These are phyloP conservation scores for Blakeslea trispora DNA, from an alignment of 371 early-diverging fungal genomes.

Conservation along the genomic window DNA sequence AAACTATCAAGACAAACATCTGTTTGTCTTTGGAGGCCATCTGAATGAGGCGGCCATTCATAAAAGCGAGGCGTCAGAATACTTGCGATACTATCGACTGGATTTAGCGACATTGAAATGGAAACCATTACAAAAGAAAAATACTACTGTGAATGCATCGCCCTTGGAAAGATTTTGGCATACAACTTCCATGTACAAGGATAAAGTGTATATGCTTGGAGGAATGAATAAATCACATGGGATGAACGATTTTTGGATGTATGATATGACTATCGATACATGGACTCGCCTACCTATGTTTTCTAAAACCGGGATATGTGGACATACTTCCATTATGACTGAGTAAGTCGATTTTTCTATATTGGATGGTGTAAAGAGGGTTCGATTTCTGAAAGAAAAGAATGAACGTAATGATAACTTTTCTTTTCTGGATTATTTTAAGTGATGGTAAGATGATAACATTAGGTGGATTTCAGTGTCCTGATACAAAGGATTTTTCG, in stretches of 20 bases:
- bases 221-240: constrained; percentile 35
- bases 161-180: constrained; percentile 40
- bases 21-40: constrained; percentile 39
- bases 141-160: background rate
- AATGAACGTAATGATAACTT: too few species aligned
- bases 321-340: constrained; percentile 36
- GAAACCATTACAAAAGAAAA: constrained; percentile 31
- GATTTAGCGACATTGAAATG: constrained; percentile 16
- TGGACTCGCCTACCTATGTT: constrained; percentile 16
- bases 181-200: constrained; percentile 13
- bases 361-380: too few species aligned
- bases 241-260: constrained; percentile 30
- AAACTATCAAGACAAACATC: constrained; percentile 1
- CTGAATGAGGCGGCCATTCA: background rate
- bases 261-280: constrained; percentile 16
- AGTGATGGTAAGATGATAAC: constrained; percentile 35
- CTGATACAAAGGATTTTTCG: background rate
- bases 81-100: constrained; percentile 30
- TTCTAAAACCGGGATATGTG: constrained; percentile 21
- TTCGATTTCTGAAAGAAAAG: too few species aligned
- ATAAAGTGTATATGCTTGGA: constrained; percentile 24
- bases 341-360: constrained; percentile 20
- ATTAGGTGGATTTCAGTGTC: constrained; percentile 35
- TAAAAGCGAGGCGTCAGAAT: constrained; percentile 10
- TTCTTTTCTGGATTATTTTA: too few species aligned